Base-by-base conservation (phyloP, 2,329 filamentous ascomycete species). In the Tothia fuscella region DNA sequence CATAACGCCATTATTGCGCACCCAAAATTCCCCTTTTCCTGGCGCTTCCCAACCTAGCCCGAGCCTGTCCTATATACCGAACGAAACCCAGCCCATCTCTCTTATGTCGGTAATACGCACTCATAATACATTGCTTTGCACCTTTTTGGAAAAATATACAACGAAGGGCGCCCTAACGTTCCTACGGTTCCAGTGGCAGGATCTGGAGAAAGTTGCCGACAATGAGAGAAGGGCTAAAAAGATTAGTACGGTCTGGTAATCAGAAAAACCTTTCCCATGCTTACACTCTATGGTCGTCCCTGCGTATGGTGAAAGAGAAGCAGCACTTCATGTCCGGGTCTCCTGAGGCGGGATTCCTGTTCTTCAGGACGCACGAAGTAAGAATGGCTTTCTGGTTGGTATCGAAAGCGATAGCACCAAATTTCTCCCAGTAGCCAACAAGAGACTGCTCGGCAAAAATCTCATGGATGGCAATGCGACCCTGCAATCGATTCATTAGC, bases 401-500 rank as follows among this genome's bases (percentile, higher is more conserved):
- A 56, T 98, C 91, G 61, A 98, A 98, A 7, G 91, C 93, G 53
- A 98, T 96, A 4, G 87, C 89, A 38, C 89, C 88, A 56, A 98
- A 98, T 55, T 98, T 94, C 62, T 98, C 91, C 91, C 91, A 98
- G 56, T 98, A 98, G 53, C 85, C 84, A 42, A 96, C 91, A 46
- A 94, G 76, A 30, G 88, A 93, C 47, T 93, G 86, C 64, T 98
- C 91, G 2, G 86, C 87, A 33, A 98, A 76, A 48, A 98, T 93
- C 59, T 98, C 88, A 58, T 98, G 91, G 36, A 98, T 74, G 10
- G 91, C 85, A 49, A 96, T 80, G 54, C 93, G 93, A 47, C 91
- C 91, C 88, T 94, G 47, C n/a, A 17, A n/a, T 14, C 36, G 7
- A 3, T 6, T n/a, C 6, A n/a, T 10, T 31, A 5, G 21, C 17